These are phyloP conservation scores for Coemansia erecta DNA, from an alignment of 192 early-diverging fungal species.

Conservation along the genomic window DNA sequence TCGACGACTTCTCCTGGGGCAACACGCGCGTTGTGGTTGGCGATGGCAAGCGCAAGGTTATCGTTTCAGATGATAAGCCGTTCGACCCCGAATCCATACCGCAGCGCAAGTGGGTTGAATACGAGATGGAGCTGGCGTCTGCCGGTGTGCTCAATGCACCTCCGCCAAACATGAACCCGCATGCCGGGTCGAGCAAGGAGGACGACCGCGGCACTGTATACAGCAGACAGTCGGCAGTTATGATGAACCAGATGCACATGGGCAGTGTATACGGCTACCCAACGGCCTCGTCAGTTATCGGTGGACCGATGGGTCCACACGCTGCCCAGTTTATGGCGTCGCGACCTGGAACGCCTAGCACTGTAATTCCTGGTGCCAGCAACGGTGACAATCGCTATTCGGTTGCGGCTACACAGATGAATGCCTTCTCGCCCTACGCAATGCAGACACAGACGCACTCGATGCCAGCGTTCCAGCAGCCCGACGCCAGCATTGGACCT, in stretches of 20 bases:
- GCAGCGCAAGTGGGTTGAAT: slow-evolving; percentile 82
- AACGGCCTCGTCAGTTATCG: slow-evolving; percentile 5
- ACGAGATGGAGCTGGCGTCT: slow-evolving; percentile 67
- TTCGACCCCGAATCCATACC: slow-evolving; percentile 88
- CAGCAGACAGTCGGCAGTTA: slow-evolving; percentile 23
- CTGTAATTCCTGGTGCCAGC: not conserved
- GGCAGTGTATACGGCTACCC: slow-evolving; percentile 20
- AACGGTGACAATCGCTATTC: slow-evolving; percentile 13
- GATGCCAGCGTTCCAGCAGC: not conserved
- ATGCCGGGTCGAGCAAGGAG: slow-evolving; percentile 17
- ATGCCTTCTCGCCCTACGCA: slow-evolving; percentile 6
- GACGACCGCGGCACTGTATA: slow-evolving; percentile 31
- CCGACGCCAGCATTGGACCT: not conserved
- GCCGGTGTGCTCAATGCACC: slow-evolving; percentile 38
- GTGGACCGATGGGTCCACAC: not conserved
- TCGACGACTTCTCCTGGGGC: slow-evolving; percentile 99
- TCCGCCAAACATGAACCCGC: slow-evolving; percentile 55
- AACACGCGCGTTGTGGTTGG: slow-evolving; percentile 86
- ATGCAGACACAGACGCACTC: not conserved
- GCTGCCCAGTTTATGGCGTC: slow-evolving; percentile 12
- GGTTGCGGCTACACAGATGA: not conserved
- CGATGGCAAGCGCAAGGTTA: slow-evolving; percentile 64
- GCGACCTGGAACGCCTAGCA: slow-evolving; percentile 15
- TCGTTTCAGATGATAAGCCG: slow-evolving; percentile 68
- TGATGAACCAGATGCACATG: slow-evolving; percentile 17